Base-by-base conservation (phyloP, 257 asterid genomes). In the Jaltomata sinuosa region DNA sequence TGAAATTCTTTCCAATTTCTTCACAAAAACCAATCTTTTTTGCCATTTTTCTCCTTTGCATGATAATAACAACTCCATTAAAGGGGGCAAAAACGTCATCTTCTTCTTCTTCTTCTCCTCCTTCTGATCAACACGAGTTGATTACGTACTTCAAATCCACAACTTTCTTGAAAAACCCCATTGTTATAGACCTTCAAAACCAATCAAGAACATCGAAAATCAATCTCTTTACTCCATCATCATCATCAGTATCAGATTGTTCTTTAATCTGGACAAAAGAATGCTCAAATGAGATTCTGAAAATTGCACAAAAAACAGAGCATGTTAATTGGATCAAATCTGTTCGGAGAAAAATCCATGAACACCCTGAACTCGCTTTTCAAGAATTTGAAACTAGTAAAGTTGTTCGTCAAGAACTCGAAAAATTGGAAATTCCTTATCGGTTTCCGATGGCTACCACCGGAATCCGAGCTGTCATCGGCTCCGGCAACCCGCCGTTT, bases 351-450 rank as follows among this genome's bases (percentile, higher is more conserved):
- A 85, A 78, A 45, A 94, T 94, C 74, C 99, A 96, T 80, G 92
- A 89, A 90, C 89, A 93, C 81, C 99, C 99, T 40, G 99, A 96
- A 50, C 88, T 94, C 64, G 99, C 98, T 57, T 96, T 93, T 77
- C 92, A 96, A 36, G 99, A 96, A 72, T 88, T 83, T 81, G 95
- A 94, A 32, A 94, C 98, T 10, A 90, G 98, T 87, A 85, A 78
- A 83, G 80, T 93, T 29, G 88, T 96, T 19, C 90, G 99, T 25
- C 86, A 83, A 83, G 98, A 96, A 84, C 57, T 94, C 89, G 94
- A 92, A 10, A 86, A 81, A 52, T 86, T 96, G 90, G 92, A 83
- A 3, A 85, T 96, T 4, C 49, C 68, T n/a, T 96, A 91, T 87
- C 86, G 86, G 76, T 93, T 87, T 81, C 98, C 98, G 8, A 83